A percentile compares a stretch with the other conserved stretches of the same genome.
Evolutionary conservation across 2,329 filamentous ascomycete species (phyloP).

Genomic region (Xylaria sp.): DNA sequence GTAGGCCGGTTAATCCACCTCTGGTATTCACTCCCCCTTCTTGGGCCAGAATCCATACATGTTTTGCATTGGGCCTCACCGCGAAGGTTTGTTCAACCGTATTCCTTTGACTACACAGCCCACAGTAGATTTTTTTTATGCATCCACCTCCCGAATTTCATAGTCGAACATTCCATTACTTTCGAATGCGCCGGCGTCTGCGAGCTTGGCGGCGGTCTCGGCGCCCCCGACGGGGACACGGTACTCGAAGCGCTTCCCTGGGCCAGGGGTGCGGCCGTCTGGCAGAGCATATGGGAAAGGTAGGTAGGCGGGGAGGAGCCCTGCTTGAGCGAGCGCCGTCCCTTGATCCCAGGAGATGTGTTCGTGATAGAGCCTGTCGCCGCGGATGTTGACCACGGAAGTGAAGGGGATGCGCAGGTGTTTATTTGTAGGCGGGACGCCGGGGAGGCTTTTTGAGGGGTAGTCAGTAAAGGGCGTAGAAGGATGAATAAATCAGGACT

Average conservation of each 20-base stretch:
- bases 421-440: conserved; percentile 66
- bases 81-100: background rate
- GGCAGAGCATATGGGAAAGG: conserved; percentile 67
- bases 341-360: conserved; percentile 78
- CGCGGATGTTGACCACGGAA: conserved; percentile 72
- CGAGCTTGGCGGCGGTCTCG: conserved; percentile 61
- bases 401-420: conserved; percentile 70
- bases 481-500: conserved; percentile 48
- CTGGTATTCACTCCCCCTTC: background rate
- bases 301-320: conserved; percentile 71
- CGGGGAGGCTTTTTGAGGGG: conserved; percentile 62
- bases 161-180: conserved; percentile 66
- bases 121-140: background rate
- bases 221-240: conserved; percentile 68
- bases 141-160: conserved; percentile 35
- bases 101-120: no score
- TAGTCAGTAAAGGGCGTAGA: background rate
- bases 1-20: background rate
- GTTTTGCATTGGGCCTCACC: background rate
- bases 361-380: conserved; percentile 75
- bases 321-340: conserved; percentile 69
- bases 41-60: background rate
- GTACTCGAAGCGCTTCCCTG: conserved; percentile 61
- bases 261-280: conserved; percentile 49
- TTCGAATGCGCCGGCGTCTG: conserved; percentile 60